phyloP scores from a whole-genome alignment of 345 rosid genomes.

The Sonneratia alba region DNA sequence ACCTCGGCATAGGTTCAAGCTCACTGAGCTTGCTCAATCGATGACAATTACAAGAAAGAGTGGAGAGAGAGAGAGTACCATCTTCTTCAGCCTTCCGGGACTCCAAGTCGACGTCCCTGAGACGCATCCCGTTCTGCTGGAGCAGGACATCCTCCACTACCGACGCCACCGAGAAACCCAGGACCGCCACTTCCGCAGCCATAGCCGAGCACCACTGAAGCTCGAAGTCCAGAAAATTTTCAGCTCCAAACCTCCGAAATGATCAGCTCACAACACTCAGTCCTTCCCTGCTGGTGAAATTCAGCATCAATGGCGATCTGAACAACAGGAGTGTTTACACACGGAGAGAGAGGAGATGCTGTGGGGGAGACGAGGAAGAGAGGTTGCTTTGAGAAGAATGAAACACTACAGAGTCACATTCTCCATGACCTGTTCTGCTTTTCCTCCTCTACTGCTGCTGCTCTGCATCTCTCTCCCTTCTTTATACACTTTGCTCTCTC shows the following conservation, averaged over 20 bases:
- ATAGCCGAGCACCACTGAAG: conserved; percentile 27
- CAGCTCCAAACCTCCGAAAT: neutral
- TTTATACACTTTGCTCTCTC: conserved; percentile 9
- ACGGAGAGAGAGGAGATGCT: neutral
- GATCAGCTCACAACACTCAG: neutral
- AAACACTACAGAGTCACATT: conserved; percentile 8
- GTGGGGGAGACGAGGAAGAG: neutral
- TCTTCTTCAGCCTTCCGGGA: conserved; percentile 59
- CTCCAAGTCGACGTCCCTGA: conserved; percentile 28
- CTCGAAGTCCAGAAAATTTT: neutral
- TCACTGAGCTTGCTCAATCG: neutral
- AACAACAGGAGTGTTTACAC: neutral
- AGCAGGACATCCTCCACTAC: conserved; percentile 71
- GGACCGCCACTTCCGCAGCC: conserved; percentile 36
- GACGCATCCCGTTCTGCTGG: conserved; percentile 39
- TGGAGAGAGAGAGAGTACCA: conserved; percentile 28
- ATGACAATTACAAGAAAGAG: neutral
- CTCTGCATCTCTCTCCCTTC: conserved; percentile 6
- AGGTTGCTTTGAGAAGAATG: conserved; percentile 4
- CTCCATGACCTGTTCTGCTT: conserved; percentile 5
- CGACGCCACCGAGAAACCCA: conserved; percentile 56
- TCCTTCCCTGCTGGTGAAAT: conserved; percentile 10
- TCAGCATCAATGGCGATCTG: conserved; percentile 28
- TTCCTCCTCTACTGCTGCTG: neutral
- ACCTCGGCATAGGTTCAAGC: neutral